These are phyloP conservation scores for Cicer judaicum DNA, from an alignment of 306 rosid species.

Conservation along the genomic window DNA sequence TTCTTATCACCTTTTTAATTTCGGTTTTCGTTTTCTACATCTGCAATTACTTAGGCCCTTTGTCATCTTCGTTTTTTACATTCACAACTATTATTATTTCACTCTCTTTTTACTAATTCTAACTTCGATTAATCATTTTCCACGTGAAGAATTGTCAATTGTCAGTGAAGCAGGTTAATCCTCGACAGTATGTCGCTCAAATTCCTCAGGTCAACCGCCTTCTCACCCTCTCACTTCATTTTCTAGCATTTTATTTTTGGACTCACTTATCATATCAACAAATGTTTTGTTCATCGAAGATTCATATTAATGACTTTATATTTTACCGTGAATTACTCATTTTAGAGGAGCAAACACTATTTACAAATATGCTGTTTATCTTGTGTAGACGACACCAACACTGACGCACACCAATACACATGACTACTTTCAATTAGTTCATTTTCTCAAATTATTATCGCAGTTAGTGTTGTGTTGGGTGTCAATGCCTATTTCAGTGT, in stretches of 20 bases:
- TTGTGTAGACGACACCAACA: neutral
- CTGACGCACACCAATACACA: no score
- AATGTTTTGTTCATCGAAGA: neutral
- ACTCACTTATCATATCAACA: neutral
- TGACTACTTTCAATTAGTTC: no score
- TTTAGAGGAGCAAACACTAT: no score
- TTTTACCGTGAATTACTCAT: neutral
- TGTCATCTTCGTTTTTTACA: neutral
- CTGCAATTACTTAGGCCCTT: neutral
- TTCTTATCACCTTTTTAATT: no score
- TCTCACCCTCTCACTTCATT: neutral
- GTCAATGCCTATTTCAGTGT: no score
- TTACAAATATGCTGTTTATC: neutral
- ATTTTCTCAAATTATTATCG: no score
- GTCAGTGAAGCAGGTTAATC: slow-evolving; percentile 88
- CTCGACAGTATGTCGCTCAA: slow-evolving; percentile 84
- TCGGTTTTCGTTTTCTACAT: neutral
- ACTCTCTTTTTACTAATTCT: neutral
- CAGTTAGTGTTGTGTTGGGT: no score
- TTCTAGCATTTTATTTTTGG: neutral
- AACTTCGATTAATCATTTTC: neutral
- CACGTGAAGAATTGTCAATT: slow-evolving; percentile 71
- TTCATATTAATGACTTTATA: neutral
- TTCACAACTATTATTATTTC: neutral
- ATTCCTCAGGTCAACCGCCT: slow-evolving; percentile 70